phyloP scores from a whole-genome alignment of 352 stramenopile genomes.

The Stramenopiles sp. region DNA sequence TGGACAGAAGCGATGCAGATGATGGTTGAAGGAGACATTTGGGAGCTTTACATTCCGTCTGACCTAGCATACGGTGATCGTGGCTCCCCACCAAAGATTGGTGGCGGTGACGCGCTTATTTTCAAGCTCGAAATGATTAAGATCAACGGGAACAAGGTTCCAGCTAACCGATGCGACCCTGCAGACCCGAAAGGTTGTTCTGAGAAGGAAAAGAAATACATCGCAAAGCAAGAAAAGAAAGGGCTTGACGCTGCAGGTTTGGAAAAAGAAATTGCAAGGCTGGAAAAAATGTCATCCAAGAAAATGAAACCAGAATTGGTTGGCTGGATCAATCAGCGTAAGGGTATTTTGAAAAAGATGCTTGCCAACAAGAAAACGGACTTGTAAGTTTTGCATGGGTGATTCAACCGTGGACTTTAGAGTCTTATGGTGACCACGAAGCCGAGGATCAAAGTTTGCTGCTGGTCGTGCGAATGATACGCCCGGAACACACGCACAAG shows the following conservation, averaged over 20 bases:
- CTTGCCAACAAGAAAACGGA: neutral
- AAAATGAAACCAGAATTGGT: neutral
- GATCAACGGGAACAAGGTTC: constrained; percentile 23
- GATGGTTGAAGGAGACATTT: constrained; percentile 57
- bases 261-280: neutral
- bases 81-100: constrained; percentile 17
- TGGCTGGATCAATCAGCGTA: neutral
- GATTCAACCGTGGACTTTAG: too few relatives aligned
- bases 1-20: constrained; percentile 72
- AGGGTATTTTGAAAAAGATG: neutral
- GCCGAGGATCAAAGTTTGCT: too few relatives aligned
- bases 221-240: neutral
- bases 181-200: neutral
- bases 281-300: neutral
- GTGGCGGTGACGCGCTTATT: constrained; percentile 67
- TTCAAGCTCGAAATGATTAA: constrained; percentile 88
- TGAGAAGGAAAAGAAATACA: neutral
- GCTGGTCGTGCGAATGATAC: too few relatives aligned
- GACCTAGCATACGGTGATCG: constrained; percentile 30
- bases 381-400: too few relatives aligned
- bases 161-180: neutral
- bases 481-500: too few relatives aligned
- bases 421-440: too few relatives aligned
- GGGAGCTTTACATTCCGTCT: constrained; percentile 61
- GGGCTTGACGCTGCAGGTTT: neutral